Conservation (phyloP, 2,329 filamentous ascomycete species). For the Arthrobotrys sphaeroides region DNA sequence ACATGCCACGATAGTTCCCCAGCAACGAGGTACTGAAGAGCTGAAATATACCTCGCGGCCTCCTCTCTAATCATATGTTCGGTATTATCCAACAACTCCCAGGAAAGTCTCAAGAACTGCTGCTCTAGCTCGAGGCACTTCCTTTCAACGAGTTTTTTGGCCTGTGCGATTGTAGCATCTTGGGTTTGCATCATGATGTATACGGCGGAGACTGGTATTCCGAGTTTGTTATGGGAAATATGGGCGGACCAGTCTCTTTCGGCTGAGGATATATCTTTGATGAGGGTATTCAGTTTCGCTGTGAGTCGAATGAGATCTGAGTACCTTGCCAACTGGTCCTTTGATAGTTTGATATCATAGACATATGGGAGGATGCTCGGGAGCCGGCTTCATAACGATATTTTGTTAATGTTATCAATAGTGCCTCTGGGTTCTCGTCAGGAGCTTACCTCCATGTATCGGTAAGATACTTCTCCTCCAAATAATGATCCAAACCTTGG, state of each 20-base stretch:
- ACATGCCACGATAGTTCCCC: constrained; percentile 5
- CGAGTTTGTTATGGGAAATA: not conserved
- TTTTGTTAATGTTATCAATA: not conserved
- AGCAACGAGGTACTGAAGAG: constrained; percentile 2
- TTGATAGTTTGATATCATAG: constrained; percentile 1
- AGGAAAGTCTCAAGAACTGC: constrained; percentile 1
- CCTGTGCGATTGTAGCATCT: constrained; percentile 8
- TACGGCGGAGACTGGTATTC: not conserved
- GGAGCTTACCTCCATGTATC: constrained; percentile 6
- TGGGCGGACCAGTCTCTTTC: constrained; percentile 19
- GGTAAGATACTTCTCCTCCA: not conserved
- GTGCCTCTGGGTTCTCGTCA: not conserved
- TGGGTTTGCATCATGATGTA: constrained; percentile 25
- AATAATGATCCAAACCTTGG: constrained; percentile 3
- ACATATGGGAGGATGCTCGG: constrained; percentile 1
- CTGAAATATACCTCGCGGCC: constrained; percentile 6
- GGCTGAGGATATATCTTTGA: constrained; percentile 17
- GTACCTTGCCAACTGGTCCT: constrained; percentile 14
- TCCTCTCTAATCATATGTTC: not conserved
- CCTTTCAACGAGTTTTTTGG: constrained; percentile 5
- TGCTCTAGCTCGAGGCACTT: constrained; percentile 4
- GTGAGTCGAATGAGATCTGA: not conserved
- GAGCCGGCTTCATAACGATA: not conserved
- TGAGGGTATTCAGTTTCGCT: not conserved
- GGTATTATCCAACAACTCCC: constrained; percentile 2